phyloP scores from a whole-genome alignment of 2,329 filamentous ascomycete species.

The Cladosporium sp. region DNA sequence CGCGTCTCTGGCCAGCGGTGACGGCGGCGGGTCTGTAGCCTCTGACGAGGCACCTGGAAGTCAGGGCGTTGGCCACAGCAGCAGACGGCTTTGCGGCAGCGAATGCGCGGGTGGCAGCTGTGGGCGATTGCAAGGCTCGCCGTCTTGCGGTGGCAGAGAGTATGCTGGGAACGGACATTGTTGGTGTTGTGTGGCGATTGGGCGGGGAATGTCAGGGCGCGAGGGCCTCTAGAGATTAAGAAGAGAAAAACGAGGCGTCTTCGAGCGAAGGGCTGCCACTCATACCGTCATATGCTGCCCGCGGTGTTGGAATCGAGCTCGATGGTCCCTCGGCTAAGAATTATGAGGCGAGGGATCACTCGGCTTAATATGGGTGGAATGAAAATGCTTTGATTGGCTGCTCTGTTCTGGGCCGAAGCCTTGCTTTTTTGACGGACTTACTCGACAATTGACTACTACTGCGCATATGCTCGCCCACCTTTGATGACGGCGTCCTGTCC shows the following conservation, averaged over 20 bases:
- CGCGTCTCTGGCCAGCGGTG: constrained; percentile 32
- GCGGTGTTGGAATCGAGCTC: neutral
- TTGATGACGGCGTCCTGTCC: too few relatives aligned
- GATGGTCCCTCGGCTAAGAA: constrained; percentile 6
- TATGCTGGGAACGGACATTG: constrained; percentile 22
- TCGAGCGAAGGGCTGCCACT: neutral
- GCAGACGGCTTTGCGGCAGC: constrained; percentile 12
- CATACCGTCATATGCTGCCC: constrained; percentile 12
- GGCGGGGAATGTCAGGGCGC: constrained; percentile 15
- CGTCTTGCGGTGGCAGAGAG: constrained; percentile 20
- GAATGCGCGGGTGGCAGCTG: constrained; percentile 13
- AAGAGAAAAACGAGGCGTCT: constrained; percentile 2
- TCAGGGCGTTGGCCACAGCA: constrained; percentile 11
- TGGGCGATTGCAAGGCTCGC: constrained; percentile 12
- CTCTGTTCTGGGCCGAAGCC: neutral
- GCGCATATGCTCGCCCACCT: too few relatives aligned
- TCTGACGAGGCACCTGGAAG: constrained; percentile 22
- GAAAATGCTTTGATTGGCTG: constrained; percentile 6
- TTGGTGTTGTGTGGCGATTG: constrained; percentile 14
- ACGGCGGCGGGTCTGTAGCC: constrained; percentile 30
- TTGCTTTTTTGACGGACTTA: too few relatives aligned
- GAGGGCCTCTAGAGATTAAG: neutral
- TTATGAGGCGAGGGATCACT: constrained; percentile 3
- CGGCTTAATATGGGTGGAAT: constrained; percentile 2
- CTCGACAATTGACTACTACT: too few relatives aligned